phyloP scores from a whole-genome alignment of 495 filamentous ascomycete species.

The Neurospora sp. region DNA sequence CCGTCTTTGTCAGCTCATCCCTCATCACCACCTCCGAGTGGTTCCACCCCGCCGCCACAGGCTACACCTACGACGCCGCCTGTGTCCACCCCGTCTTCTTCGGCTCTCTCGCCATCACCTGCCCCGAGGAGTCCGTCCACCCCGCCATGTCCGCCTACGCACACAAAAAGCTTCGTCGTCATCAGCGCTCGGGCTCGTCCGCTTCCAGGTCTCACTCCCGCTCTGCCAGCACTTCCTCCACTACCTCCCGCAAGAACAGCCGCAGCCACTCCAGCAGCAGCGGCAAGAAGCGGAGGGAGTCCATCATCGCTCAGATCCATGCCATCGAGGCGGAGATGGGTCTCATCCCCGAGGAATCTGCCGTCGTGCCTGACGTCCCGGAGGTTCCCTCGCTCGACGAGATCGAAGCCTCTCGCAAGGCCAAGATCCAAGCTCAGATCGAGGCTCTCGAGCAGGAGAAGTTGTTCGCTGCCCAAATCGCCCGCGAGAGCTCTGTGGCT shows the following conservation, averaged over 20 bases:
- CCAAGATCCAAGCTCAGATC: constrained; percentile 21
- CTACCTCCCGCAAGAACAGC: neutral
- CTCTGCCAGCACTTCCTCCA: neutral
- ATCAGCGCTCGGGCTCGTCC: neutral
- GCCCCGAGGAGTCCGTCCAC: constrained; percentile 17
- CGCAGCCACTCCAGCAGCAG: constrained; percentile 8
- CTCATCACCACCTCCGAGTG: constrained; percentile 20
- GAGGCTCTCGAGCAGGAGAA: constrained; percentile 27
- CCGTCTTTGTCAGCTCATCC: constrained; percentile 27
- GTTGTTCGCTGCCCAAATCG: constrained; percentile 12
- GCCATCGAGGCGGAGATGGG: constrained; percentile 6
- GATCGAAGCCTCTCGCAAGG: neutral
- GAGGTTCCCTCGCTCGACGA: neutral
- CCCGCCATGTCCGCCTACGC: constrained; percentile 19
- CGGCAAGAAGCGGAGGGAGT: constrained; percentile 5
- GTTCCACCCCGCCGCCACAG: constrained; percentile 28
- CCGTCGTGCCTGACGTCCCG: neutral
- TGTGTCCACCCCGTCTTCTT: constrained; percentile 27
- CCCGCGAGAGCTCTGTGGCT: constrained; percentile 11
- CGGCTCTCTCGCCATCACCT: constrained; percentile 23
- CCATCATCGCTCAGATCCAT: constrained; percentile 7
- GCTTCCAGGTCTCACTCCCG: neutral
- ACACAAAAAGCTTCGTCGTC: constrained; percentile 12
- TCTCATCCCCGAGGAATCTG: neutral
- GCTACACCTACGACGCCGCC: constrained; percentile 23